phyloP scores from a whole-genome alignment of 2,329 filamentous ascomycete species.

The Annulohypoxylon truncatum region DNA sequence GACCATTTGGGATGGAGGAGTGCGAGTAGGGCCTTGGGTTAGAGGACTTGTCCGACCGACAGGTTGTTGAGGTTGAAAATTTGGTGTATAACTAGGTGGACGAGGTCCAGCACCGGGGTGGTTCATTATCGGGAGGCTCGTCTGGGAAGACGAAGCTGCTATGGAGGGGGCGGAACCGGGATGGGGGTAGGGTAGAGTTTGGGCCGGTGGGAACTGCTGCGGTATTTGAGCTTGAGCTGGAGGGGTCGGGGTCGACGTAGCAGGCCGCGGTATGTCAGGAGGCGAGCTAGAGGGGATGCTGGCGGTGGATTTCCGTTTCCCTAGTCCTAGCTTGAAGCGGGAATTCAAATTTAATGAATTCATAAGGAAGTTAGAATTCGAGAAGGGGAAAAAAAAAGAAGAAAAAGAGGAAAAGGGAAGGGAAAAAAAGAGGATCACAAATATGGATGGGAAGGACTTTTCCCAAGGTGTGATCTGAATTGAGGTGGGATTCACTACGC shows the following conservation, averaged over 20 bases:
- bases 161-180: conserved; percentile 58
- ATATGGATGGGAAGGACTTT: conserved; percentile 32
- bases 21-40: conserved; percentile 61
- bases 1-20: conserved; percentile 69
- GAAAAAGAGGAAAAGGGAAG: conserved; percentile 16
- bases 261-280: conserved; percentile 55
- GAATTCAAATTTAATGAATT: conserved; percentile 86
- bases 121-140: conserved; percentile 70
- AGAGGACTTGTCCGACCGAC: conserved; percentile 66
- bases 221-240: conserved; percentile 66
- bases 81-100: conserved; percentile 72
- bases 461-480: conserved; percentile 22
- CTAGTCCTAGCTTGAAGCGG: conserved; percentile 83
- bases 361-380: conserved; percentile 62
- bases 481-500: conserved; percentile 33
- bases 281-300: conserved; percentile 61
- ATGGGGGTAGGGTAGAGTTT: conserved; percentile 52
- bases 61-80: conserved; percentile 62
- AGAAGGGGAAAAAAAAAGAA: neutral
- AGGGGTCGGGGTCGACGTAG: conserved; percentile 55
- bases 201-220: conserved; percentile 58
- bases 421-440: conserved; percentile 25
- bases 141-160: conserved; percentile 59
- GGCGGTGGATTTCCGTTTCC: conserved; percentile 79
- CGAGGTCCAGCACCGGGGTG: conserved; percentile 69